phyloP scores from a whole-genome alignment of 2,329 filamentous ascomycete species.

The Ilyonectria destructans region DNA sequence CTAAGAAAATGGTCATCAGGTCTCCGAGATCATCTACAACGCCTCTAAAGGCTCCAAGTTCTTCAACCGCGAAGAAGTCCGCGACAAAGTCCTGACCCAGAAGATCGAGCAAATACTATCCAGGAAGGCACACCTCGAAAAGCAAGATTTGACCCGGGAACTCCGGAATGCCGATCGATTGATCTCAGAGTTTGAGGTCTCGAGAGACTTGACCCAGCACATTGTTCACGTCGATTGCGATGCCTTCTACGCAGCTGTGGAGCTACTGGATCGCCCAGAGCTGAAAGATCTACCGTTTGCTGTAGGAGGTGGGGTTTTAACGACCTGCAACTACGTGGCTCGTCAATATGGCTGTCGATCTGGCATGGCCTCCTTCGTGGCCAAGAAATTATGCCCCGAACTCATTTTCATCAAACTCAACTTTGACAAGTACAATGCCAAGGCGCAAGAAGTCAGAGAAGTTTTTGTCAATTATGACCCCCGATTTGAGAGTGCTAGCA shows the following conservation, averaged over 20 bases:
- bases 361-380: conserved; percentile 97
- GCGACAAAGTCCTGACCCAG: conserved; percentile 85
- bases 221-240: conserved; percentile 97
- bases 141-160: conserved; percentile 81
- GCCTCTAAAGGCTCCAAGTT: conserved; percentile 97
- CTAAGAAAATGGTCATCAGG: conserved; percentile 57
- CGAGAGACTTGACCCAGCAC: conserved; percentile 85
- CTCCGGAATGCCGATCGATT: conserved; percentile 85
- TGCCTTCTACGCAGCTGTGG: conserved; percentile 96
- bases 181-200: conserved; percentile 83
- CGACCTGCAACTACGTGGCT: conserved; percentile 88
- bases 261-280: conserved; percentile 87
- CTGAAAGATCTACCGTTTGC: conserved; percentile 91
- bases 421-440: conserved; percentile 91
- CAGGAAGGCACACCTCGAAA: conserved; percentile 83
- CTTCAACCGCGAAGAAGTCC: conserved; percentile 91
- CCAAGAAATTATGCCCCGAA: conserved; percentile 92
- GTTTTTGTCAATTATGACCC: conserved; percentile 91
- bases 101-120: conserved; percentile 88
- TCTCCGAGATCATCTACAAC: conserved; percentile 97
- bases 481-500: conserved; percentile 92
- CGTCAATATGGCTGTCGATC: conserved; percentile 92
- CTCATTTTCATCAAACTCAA: conserved; percentile 88
- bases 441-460: conserved; percentile 88
- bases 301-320: conserved; percentile 80